A percentile compares a stretch with the other conserved stretches of the same genome.
Evolutionary conservation across 768 basidiomycete genomes (phyloP).

Genomic region (Hortiboletus flavorubellus): DNA sequence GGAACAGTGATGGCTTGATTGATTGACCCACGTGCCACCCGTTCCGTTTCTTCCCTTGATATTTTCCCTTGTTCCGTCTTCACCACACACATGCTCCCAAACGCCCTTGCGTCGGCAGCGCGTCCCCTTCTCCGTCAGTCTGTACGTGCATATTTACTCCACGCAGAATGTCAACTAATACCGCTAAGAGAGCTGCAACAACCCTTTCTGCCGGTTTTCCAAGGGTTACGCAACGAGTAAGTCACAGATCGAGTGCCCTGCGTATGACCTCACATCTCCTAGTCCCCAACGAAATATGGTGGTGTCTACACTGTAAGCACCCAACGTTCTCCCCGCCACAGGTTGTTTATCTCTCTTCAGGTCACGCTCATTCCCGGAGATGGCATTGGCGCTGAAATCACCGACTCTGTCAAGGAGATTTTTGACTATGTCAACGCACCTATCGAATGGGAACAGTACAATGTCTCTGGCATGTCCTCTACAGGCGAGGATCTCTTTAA

Average conservation of each 20-base stretch:
- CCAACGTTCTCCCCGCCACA: neutral
- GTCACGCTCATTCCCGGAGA: slow-evolving; percentile 98
- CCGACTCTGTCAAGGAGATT: slow-evolving; percentile 98
- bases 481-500: slow-evolving; percentile 94
- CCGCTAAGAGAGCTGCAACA: slow-evolving; percentile 61
- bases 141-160: slow-evolving; percentile 38
- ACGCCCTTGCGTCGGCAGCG: slow-evolving; percentile 52
- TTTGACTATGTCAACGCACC: slow-evolving; percentile 97
- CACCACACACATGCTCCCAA: slow-evolving; percentile 54
- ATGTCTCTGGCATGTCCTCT: slow-evolving; percentile 95
- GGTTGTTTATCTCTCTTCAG: slow-evolving; percentile 40
- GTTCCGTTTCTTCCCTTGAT: slow-evolving; percentile 34
- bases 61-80: slow-evolving; percentile 19
- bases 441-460: slow-evolving; percentile 98
- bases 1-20: neutral
- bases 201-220: slow-evolving; percentile 79
- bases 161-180: neutral
- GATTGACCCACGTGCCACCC: slow-evolving; percentile 10
- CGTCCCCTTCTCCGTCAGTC: slow-evolving; percentile 52
- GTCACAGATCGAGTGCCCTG: slow-evolving; percentile 21
- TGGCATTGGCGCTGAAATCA: slow-evolving; percentile 95
- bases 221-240: slow-evolving; percentile 65
- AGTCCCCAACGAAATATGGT: slow-evolving; percentile 88
- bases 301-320: slow-evolving; percentile 81
- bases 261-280: slow-evolving; percentile 6